phyloP scores from a whole-genome alignment of 768 basidiomycete species.

The Boletus edulis region DNA sequence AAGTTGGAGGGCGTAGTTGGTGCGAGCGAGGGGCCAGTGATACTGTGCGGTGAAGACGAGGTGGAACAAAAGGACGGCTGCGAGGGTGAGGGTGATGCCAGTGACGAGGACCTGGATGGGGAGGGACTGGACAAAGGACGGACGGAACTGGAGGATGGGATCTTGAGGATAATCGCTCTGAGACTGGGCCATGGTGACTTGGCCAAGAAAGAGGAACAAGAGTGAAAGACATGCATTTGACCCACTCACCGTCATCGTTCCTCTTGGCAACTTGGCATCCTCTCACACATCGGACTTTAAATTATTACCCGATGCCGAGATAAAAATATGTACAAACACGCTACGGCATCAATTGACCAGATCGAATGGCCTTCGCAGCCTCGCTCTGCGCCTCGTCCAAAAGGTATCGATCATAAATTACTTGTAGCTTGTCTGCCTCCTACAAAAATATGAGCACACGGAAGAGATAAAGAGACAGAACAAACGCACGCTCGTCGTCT shows the following conservation, averaged over 20 bases:
- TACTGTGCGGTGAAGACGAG: constrained; percentile 95
- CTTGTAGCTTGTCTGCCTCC: constrained; percentile 43
- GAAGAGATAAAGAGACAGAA: not conserved
- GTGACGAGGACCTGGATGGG: constrained; percentile 88
- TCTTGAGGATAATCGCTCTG: constrained; percentile 34
- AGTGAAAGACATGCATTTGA: not conserved
- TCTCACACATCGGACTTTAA: not conserved
- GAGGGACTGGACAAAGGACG: constrained; percentile 81
- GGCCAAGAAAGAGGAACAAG: constrained; percentile 10
- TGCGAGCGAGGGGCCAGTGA: constrained; percentile 89
- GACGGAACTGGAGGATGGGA: constrained; percentile 77
- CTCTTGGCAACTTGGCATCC: not conserved
- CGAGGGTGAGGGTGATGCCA: constrained; percentile 82
- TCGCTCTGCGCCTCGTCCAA: constrained; percentile 55
- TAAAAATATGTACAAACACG: no score
- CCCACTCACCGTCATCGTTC: not conserved
- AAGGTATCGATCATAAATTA: constrained; percentile 54
- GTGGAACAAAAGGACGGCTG: constrained; percentile 83
- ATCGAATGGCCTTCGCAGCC: constrained; percentile 49
- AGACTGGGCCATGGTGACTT: constrained; percentile 23
- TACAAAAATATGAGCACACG: constrained; percentile 1
- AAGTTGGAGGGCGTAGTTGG: constrained; percentile 90
- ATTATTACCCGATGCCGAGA: not conserved
- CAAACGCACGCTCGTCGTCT: constrained; percentile 40
- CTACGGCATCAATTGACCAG: constrained; percentile 40